These are phyloP conservation scores for Teunomyces cretensis DNA, from an alignment of 805 yeast species.

Conservation along the genomic window DNA sequence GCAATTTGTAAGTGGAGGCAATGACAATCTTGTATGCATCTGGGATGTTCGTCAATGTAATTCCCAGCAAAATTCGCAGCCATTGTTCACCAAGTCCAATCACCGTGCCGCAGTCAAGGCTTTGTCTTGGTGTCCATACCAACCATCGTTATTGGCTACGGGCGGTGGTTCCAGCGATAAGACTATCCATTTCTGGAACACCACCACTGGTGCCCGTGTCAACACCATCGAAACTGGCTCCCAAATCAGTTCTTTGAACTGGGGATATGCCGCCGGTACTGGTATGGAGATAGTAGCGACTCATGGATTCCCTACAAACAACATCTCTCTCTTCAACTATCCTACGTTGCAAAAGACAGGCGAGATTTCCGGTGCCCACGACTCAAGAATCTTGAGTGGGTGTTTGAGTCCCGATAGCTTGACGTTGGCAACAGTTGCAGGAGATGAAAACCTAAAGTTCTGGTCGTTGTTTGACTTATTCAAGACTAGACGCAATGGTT, in stretches of 20 bases:
- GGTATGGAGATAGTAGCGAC: slow-evolving; percentile 86
- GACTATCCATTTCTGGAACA: slow-evolving; percentile 91
- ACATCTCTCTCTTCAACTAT: slow-evolving; percentile 78
- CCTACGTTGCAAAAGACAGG: slow-evolving; percentile 87
- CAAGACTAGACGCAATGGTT: slow-evolving; percentile 22
- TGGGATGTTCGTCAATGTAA: slow-evolving; percentile 75
- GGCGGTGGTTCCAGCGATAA: slow-evolving; percentile 96
- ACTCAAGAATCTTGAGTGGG: slow-evolving; percentile 79
- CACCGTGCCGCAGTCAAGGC: slow-evolving; percentile 97
- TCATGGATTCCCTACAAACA: slow-evolving; percentile 89
- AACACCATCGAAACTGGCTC: slow-evolving; percentile 89
- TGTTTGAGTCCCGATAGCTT: slow-evolving; percentile 87
- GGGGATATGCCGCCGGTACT: slow-evolving; percentile 80
- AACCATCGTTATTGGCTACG: slow-evolving; percentile 78
- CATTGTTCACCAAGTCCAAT: slow-evolving; percentile 71
- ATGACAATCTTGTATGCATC: slow-evolving; percentile 87
- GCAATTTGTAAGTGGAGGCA: slow-evolving; percentile 89
- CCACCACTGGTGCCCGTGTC: slow-evolving; percentile 82
- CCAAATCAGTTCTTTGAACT: slow-evolving; percentile 88
- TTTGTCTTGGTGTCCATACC: slow-evolving; percentile 91
- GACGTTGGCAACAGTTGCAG: slow-evolving; percentile 90
- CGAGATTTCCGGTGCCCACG: slow-evolving; percentile 84
- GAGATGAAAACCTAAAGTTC: slow-evolving; percentile 93
- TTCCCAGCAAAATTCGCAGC: slow-evolving; percentile 35
- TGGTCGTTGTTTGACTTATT: slow-evolving; percentile 80